phyloP scores from a whole-genome alignment of 768 basidiomycete genomes.

The Royoungia palumana region DNA sequence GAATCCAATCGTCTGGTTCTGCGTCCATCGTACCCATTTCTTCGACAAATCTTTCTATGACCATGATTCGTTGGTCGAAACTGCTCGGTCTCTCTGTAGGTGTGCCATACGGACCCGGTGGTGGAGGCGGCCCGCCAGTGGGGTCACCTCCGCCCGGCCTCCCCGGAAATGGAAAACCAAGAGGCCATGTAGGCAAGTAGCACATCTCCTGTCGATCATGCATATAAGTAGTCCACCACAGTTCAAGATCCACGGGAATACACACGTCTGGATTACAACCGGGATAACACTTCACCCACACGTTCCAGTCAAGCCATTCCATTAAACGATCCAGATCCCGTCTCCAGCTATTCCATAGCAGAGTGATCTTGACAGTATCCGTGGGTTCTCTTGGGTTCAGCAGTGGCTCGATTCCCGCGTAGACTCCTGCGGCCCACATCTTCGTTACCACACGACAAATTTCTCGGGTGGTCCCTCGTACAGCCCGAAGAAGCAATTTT shows the following conservation, averaged over 20 bases:
- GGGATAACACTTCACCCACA: constrained; percentile 48
- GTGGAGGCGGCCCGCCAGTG: background rate
- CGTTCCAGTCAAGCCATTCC: constrained; percentile 51
- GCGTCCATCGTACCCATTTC: background rate
- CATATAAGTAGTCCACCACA: background rate
- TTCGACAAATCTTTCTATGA: background rate
- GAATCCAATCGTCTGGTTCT: background rate
- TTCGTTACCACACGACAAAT: constrained; percentile 44
- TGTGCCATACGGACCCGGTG: background rate
- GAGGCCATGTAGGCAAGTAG: constrained; percentile 17
- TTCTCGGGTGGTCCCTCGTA: constrained; percentile 38
- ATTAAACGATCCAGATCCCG: constrained; percentile 36
- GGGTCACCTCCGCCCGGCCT: background rate
- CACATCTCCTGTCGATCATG: constrained; percentile 10
- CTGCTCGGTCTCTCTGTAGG: background rate
- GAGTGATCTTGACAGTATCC: background rate
- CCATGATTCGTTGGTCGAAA: background rate
- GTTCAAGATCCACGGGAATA: background rate
- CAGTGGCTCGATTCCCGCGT: constrained; percentile 14
- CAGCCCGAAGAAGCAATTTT: constrained; percentile 20
- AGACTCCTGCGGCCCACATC: constrained; percentile 45
- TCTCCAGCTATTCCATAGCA: constrained; percentile 32
- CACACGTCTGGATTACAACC: constrained; percentile 44
- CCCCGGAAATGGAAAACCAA: background rate
- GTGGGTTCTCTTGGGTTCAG: constrained; percentile 1